A percentile compares a stretch with the other conserved stretches of the same genome.
Conservation (phyloP, 164 flowering plant genomes). For the Sedum album region DNA sequence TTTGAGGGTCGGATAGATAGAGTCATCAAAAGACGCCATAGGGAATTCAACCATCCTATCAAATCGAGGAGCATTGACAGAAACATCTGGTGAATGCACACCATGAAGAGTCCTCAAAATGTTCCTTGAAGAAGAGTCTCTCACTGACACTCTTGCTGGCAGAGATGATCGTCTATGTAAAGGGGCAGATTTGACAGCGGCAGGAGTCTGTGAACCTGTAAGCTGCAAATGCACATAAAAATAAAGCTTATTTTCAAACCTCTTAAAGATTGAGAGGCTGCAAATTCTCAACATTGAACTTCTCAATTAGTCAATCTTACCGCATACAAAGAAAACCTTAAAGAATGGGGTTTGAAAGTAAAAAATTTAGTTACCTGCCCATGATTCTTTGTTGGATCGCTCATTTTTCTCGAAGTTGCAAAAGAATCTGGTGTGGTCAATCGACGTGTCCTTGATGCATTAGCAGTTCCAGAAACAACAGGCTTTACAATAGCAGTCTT, state of each 20-base stretch:
- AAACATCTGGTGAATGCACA: constrained; percentile 71
- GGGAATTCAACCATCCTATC: constrained; percentile 86
- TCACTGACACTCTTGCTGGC: constrained; percentile 25
- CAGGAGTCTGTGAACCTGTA: constrained; percentile 34
- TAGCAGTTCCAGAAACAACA: constrained; percentile 24
- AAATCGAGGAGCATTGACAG: constrained; percentile 80
- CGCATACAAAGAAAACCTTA: neutral
- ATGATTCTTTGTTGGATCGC: constrained; percentile 32
- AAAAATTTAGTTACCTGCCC: neutral
- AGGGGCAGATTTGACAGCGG: constrained; percentile 22
- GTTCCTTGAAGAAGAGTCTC: constrained; percentile 26
- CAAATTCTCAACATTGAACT: no score
- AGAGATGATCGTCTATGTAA: constrained; percentile 74
- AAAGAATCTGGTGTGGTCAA: constrained; percentile 39
- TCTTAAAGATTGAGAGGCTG: neutral
- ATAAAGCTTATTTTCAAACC: neutral
- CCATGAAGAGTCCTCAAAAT: constrained; percentile 31
- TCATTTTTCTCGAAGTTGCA: constrained; percentile 44
- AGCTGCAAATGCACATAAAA: constrained; percentile 35
- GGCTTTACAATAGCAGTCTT: constrained; percentile 31
- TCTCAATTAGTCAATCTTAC: no score
- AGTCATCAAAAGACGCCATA: constrained; percentile 53
- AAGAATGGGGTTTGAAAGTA: no score
- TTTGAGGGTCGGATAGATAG: constrained; percentile 30
- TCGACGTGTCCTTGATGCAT: constrained; percentile 39